Evolutionary conservation across 164 flowering plant species (phyloP).

Genomic region (Nelumbo lutea): DNA sequence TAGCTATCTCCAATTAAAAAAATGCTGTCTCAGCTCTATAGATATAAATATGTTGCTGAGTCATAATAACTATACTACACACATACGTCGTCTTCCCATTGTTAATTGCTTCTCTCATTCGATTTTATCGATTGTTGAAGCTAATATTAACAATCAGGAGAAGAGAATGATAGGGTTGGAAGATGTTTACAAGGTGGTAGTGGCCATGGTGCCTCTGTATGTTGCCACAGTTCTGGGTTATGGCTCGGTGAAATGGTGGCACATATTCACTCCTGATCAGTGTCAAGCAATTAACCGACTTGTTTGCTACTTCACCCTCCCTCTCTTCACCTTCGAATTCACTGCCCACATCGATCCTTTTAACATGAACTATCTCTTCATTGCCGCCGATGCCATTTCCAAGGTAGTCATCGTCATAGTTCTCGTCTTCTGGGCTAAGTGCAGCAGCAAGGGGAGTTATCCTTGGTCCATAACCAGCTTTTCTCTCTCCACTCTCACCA

Average conservation of each 20-base stretch:
- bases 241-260: conserved; percentile 60
- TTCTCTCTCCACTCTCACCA: conserved; percentile 59
- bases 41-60: conserved; percentile 12
- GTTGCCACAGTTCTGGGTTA: conserved; percentile 46
- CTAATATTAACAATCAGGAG: background rate
- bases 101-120: background rate
- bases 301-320: conserved; percentile 64
- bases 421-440: conserved; percentile 57
- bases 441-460: conserved; percentile 49
- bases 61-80: conserved; percentile 2
- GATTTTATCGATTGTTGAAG: conserved; percentile 1
- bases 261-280: conserved; percentile 53
- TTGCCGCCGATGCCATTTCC: conserved; percentile 57
- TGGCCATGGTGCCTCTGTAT: conserved; percentile 49
- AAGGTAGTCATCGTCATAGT: conserved; percentile 44
- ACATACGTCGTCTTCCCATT: background rate
- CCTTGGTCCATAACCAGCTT: conserved; percentile 69
- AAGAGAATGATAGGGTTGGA: conserved; percentile 37
- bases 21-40: background rate
- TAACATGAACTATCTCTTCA: conserved; percentile 44
- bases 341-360: conserved; percentile 49
- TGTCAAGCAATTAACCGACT: conserved; percentile 53
- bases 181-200: conserved; percentile 47
- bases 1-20: background rate
- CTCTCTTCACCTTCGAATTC: conserved; percentile 68